These are phyloP conservation scores for Trypanosomatidae sp. DNA, from an alignment of 208 protist genomes.

Conservation along the genomic window DNA sequence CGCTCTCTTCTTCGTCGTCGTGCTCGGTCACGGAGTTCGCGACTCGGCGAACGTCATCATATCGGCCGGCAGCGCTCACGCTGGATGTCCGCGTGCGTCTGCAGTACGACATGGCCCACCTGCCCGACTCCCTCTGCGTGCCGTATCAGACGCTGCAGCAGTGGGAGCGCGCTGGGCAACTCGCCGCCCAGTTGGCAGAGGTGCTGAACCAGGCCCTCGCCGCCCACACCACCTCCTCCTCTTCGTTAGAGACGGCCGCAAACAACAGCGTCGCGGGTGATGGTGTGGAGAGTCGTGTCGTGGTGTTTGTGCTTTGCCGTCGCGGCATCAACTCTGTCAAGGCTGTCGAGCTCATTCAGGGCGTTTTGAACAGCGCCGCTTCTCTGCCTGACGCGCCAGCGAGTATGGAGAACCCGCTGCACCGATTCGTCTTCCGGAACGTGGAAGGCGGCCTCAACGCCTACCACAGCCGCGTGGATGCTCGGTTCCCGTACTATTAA, in stretches of 20 bases:
- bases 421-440: slow-evolving; percentile 37
- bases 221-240: too few species aligned
- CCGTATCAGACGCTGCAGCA: slow-evolving; percentile 50
- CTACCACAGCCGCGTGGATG: slow-evolving; percentile 56
- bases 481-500: slow-evolving; percentile 78
- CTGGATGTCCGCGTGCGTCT: slow-evolving; percentile 71
- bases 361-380: slow-evolving; percentile 50
- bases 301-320: slow-evolving; percentile 84
- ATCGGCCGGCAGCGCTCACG: too few species aligned
- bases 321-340: slow-evolving; percentile 71
- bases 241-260: too few species aligned
- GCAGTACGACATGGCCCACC: slow-evolving; percentile 87
- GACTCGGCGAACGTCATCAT: too few species aligned
- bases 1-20: too few species aligned
- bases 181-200: slow-evolving; percentile 6
- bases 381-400: too few species aligned
- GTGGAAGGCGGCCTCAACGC: slow-evolving; percentile 86
- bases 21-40: slow-evolving; percentile 3
- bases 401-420: too few species aligned
- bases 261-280: neutral
- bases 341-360: too few species aligned
- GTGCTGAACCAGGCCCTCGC: slow-evolving; percentile 6
- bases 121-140: slow-evolving; percentile 47
- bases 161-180: slow-evolving; percentile 30
- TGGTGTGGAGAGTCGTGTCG: too few species aligned